Evolutionary conservation across 1,284 basidiomycete genomes (phyloP).

Genomic region (Ganoderma lingzhi): DNA sequence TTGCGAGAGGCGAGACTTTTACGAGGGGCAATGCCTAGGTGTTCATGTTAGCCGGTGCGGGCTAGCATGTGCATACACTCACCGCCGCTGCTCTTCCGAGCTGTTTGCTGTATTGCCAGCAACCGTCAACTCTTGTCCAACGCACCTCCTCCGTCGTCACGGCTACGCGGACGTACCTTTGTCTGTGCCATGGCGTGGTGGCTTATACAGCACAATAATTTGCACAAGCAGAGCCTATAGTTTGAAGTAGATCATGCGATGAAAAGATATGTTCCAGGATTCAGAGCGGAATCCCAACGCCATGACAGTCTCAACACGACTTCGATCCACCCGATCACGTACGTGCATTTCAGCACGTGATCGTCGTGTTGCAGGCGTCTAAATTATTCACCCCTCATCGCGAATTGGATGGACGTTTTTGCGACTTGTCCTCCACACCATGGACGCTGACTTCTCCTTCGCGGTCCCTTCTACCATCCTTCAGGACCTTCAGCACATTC

Average conservation of each 20-base stretch:
- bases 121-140: neutral
- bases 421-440: conserved; percentile 23
- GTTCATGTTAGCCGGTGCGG: neutral
- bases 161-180: neutral
- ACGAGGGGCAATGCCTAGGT: conserved; percentile 29
- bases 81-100: conserved; percentile 3
- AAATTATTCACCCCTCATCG: conserved; percentile 2
- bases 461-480: conserved; percentile 66
- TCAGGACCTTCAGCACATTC: conserved; percentile 78
- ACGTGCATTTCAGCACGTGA: conserved; percentile 19
- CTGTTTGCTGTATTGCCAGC: neutral
- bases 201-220: neutral
- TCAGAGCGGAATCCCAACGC: neutral
- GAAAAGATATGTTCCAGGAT: neutral
- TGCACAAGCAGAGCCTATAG: neutral
- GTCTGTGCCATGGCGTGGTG: neutral
- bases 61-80: neutral
- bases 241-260: neutral
- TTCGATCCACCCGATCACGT: neutral
- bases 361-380: conserved; percentile 22
- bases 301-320: neutral
- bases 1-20: conserved; percentile 11
- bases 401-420: conserved; percentile 5
- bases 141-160: no score
- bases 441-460: conserved; percentile 49